Evolutionary conservation across 1,284 basidiomycete genomes (phyloP).

Genomic region (Trametes versicolor): DNA sequence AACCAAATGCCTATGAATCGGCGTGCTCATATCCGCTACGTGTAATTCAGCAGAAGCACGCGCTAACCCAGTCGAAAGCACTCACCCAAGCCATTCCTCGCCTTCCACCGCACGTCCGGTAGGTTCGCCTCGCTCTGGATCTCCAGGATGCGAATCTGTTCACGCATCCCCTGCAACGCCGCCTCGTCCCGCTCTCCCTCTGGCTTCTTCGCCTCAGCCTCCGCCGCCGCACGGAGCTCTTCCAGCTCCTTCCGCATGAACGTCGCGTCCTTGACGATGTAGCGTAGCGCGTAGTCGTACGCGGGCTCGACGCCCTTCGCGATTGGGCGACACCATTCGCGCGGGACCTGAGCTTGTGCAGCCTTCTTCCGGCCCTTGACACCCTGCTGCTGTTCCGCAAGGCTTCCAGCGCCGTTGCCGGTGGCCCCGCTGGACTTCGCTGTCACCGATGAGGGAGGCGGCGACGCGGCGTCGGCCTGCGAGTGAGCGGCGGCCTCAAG

Average conservation of each 20-base stretch:
- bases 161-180: constrained; percentile 54
- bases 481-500: constrained; percentile 31
- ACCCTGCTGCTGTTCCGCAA: neutral
- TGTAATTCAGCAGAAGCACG: neutral
- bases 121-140: constrained; percentile 75
- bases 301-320: constrained; percentile 76
- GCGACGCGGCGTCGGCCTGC: constrained; percentile 26
- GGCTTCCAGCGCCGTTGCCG: constrained; percentile 25
- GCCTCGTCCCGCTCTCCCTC: constrained; percentile 41
- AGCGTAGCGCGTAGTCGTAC: constrained; percentile 83
- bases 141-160: constrained; percentile 50
- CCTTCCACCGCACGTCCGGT: constrained; percentile 81
- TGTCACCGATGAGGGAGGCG: constrained; percentile 34
- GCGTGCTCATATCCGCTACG: constrained; percentile 69
- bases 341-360: constrained; percentile 56
- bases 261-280: constrained; percentile 64
- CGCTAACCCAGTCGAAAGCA: constrained; percentile 21
- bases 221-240: constrained; percentile 46
- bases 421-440: constrained; percentile 21
- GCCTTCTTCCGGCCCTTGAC: constrained; percentile 57
- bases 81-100: constrained; percentile 80
- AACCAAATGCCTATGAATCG: constrained; percentile 82
- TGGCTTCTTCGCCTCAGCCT: constrained; percentile 35
- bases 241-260: constrained; percentile 57
- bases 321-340: constrained; percentile 76